These are phyloP conservation scores for Solanum hybrid DNA, from an alignment of 305 asterid species.

Conservation along the genomic window DNA sequence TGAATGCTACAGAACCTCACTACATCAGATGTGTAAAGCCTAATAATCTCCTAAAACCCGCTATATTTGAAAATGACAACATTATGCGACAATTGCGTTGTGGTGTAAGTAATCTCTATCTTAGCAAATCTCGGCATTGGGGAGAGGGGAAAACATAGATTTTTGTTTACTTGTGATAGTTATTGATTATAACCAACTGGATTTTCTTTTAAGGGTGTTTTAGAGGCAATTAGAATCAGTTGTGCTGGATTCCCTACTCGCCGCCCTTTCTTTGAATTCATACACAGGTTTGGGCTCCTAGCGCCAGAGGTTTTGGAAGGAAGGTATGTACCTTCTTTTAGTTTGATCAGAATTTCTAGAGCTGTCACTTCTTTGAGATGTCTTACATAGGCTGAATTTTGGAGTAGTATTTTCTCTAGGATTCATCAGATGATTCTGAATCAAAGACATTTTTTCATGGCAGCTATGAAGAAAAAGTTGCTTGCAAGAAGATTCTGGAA, in stretches of 20 bases:
- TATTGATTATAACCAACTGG: conserved; percentile 20
- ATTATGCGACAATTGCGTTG: conserved; percentile 92
- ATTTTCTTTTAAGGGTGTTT: conserved; percentile 69
- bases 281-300: conserved; percentile 92
- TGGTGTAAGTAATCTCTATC: conserved; percentile 61
- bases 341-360: conserved; percentile 14
- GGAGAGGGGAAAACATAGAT: background rate
- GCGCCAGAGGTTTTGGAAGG: conserved; percentile 85
- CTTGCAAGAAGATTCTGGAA: conserved; percentile 79
- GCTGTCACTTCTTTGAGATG: conserved; percentile 3
- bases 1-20: conserved; percentile 95
- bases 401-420: conserved; percentile 1
- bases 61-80: conserved; percentile 82
- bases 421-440: conserved; percentile 12
- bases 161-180: conserved; percentile 4
- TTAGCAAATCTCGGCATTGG: background rate
- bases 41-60: conserved; percentile 90
- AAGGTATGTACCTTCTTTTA: conserved; percentile 38
- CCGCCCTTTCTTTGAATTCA: conserved; percentile 89
- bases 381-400: conserved; percentile 5
- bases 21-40: conserved; percentile 98
- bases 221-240: conserved; percentile 97
- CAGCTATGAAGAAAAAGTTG: conserved; percentile 86
- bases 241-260: conserved; percentile 99
- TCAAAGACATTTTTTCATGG: conserved; percentile 18